Percentiles rank a stretch among this genome's conserved stretches.
Evolutionary conservation across 176 grass and related monocot genomes (phyloP).

Genomic region (Cenchrus americanus): DNA sequence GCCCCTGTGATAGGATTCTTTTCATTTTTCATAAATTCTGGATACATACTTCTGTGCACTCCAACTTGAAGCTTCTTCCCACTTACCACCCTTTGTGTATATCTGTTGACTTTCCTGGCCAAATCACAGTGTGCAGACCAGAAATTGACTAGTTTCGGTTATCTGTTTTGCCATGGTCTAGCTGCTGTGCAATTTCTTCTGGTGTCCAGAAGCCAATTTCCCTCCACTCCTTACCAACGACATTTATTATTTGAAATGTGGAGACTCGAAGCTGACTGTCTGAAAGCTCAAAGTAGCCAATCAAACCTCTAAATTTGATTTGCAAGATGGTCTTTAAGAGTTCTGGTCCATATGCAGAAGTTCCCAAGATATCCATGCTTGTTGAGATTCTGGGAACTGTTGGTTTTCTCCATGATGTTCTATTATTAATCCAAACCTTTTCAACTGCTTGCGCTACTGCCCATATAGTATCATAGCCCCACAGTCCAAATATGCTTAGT

Average conservation of each 20-base stretch:
- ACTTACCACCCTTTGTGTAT: constrained; percentile 35
- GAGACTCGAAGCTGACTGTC: constrained; percentile 48
- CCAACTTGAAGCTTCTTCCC: constrained; percentile 46
- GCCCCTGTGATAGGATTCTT: constrained; percentile 13
- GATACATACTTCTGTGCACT: neutral
- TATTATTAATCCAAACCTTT: constrained; percentile 19
- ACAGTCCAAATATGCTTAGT: constrained; percentile 36
- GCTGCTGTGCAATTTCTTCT: neutral
- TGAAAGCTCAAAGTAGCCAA: constrained; percentile 54
- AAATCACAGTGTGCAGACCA: constrained; percentile 19
- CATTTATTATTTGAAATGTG: constrained; percentile 55
- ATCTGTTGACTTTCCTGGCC: constrained; percentile 35
- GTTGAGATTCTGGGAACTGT: constrained; percentile 13
- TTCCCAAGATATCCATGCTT: constrained; percentile 11
- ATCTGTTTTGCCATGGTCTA: neutral
- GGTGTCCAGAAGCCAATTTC: constrained; percentile 50
- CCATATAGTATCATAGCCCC: constrained; percentile 62
- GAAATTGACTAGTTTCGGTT: too few relatives aligned
- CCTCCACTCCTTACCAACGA: constrained; percentile 20
- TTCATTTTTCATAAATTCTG: constrained; percentile 27
- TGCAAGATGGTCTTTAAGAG: constrained; percentile 44
- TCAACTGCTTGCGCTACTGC: constrained; percentile 51
- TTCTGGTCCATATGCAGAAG: constrained; percentile 42
- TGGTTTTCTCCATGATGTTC: constrained; percentile 22
- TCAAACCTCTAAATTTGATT: constrained; percentile 52